phyloP scores from a whole-genome alignment of 2,329 filamentous ascomycete species.

The Ophiognomonia clavigignenti-juglandacearum region DNA sequence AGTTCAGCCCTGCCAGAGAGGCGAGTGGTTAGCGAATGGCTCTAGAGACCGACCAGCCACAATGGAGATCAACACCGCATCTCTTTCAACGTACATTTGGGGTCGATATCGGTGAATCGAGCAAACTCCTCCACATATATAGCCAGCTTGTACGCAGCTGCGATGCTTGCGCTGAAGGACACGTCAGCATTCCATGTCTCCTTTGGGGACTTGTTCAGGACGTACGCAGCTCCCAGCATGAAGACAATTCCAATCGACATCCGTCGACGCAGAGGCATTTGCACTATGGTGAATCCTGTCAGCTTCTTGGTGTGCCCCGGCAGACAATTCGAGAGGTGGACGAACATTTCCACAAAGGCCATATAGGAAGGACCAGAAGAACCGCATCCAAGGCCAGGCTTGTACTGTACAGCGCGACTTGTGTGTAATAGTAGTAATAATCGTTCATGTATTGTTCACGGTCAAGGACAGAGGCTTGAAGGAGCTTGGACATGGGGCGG shows the following conservation, averaged over 20 bases:
- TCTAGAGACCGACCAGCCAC: too few species aligned
- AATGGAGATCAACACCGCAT: too few species aligned
- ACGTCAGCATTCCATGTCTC: neutral
- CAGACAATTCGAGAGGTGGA: too few species aligned
- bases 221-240: conserved; percentile 18
- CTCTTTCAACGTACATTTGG: too few species aligned
- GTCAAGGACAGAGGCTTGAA: conserved; percentile 20
- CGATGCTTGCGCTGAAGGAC: conserved; percentile 17
- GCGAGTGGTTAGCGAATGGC: too few species aligned
- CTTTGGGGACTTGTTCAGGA: too few species aligned
- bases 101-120: conserved; percentile 14
- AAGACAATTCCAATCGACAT: conserved; percentile 20
- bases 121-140: conserved; percentile 16
- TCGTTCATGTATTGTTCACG: conserved; percentile 17
- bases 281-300: too few species aligned
- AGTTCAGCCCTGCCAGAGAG: conserved; percentile 16
- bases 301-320: too few species aligned
- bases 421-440: conserved; percentile 18
- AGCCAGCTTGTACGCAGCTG: conserved; percentile 21
- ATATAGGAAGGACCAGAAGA: conserved; percentile 22
- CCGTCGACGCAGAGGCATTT: conserved; percentile 19
- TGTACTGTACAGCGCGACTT: conserved; percentile 20
- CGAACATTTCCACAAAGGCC: conserved; percentile 17
- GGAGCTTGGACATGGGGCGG: conserved; percentile 14
- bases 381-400: conserved; percentile 23